phyloP scores from a whole-genome alignment of 352 stramenopile species.

The Globisporangium canariense region DNA sequence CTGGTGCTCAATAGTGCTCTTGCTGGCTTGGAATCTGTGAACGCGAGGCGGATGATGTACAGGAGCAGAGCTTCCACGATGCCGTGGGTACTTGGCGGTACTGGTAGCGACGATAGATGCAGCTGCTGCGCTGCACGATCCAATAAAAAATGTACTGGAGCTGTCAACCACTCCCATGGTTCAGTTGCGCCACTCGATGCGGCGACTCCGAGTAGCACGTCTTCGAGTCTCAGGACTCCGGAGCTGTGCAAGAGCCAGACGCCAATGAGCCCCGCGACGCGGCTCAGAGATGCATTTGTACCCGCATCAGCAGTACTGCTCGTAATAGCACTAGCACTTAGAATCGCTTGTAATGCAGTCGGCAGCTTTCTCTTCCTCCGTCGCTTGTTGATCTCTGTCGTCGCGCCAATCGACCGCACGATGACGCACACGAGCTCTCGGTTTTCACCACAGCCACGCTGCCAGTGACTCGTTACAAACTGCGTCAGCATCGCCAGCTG shows the following conservation, averaged over 20 bases:
- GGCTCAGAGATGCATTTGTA: not conserved
- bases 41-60: conserved; percentile 26
- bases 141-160: conserved; percentile 1
- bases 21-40: not conserved
- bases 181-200: not conserved
- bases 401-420: conserved; percentile 6
- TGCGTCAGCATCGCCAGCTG: conserved; percentile 1
- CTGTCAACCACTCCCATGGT: conserved; percentile 8
- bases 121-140: not conserved
- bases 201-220: conserved; percentile 13
- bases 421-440: conserved; percentile 8
- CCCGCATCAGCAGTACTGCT: too few species aligned
- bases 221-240: conserved; percentile 21
- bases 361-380: conserved; percentile 7
- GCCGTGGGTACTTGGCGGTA: not conserved
- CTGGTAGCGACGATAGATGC: not conserved
- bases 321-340: not conserved
- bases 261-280: conserved; percentile 6
- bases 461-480: not conserved
- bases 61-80: conserved; percentile 13
- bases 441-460: not conserved
- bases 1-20: not conserved
- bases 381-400: not conserved
- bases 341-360: not conserved
- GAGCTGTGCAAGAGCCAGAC: conserved; percentile 18